phyloP scores from a whole-genome alignment of 2,329 filamentous ascomycete genomes.

The Hypoxylon sp. region DNA sequence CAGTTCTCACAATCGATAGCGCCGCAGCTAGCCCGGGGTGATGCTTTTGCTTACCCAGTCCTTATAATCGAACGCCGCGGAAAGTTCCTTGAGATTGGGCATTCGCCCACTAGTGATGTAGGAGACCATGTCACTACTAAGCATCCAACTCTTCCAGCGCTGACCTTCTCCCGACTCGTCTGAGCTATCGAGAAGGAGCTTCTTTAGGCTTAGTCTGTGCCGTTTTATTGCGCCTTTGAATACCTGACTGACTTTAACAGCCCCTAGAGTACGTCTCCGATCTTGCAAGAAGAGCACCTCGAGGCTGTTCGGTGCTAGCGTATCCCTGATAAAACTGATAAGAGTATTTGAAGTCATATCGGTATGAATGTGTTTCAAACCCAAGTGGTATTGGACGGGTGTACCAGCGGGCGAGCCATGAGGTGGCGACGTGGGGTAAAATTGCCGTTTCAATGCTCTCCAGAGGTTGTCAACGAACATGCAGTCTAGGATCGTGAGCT shows the following conservation, averaged over 20 bases:
- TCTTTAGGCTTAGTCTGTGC: conserved; percentile 78
- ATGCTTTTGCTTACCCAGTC: conserved; percentile 75
- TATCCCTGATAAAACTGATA: conserved; percentile 80
- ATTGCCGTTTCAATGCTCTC: conserved; percentile 75
- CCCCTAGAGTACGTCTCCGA: conserved; percentile 61
- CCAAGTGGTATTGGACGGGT: conserved; percentile 68
- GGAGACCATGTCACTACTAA: conserved; percentile 74
- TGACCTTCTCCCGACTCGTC: conserved; percentile 60
- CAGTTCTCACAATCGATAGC: conserved; percentile 22
- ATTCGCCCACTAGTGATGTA: conserved; percentile 84
- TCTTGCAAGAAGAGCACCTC: conserved; percentile 84
- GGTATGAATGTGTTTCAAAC: conserved; percentile 79
- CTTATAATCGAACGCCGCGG: conserved; percentile 77
- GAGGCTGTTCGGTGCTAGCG: conserved; percentile 81
- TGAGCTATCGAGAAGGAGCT: conserved; percentile 79
- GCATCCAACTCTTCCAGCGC: conserved; percentile 77
- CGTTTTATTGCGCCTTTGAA: conserved; percentile 76
- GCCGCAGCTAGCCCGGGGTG: conserved; percentile 19
- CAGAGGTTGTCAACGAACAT: conserved; percentile 79
- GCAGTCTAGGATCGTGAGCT: conserved; percentile 79
- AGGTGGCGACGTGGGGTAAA: conserved; percentile 58
- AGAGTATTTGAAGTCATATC: conserved; percentile 77
- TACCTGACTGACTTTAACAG: conserved; percentile 75
- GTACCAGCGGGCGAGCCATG: conserved; percentile 50
- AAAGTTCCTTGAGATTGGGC: conserved; percentile 76